These are phyloP conservation scores for Dipteronia sinensis DNA, from an alignment of 345 rosid genomes.

Conservation along the genomic window DNA sequence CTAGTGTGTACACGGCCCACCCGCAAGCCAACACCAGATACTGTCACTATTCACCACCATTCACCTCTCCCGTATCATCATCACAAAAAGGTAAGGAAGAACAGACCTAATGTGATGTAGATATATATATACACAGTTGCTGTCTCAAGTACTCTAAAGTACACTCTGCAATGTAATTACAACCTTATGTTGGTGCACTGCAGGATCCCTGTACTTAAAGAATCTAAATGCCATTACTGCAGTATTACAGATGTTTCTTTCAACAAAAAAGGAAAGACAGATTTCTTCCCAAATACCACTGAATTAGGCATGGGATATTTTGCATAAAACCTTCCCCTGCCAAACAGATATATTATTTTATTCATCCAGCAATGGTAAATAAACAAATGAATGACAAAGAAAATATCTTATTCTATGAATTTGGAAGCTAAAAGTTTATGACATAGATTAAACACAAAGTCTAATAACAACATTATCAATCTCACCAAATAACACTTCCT, in stretches of 20 bases:
- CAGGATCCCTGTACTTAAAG: neutral
- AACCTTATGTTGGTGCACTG: neutral
- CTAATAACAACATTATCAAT: neutral
- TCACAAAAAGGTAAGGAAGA: neutral
- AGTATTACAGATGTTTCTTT: neutral
- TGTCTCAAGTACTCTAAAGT: neutral
- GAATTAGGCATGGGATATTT: neutral
- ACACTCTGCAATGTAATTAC: neutral
- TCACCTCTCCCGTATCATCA: neutral
- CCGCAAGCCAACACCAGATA: neutral
- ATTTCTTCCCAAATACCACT: neutral
- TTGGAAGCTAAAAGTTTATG: neutral
- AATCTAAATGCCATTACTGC: neutral
- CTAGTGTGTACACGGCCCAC: neutral
- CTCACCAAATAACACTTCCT: slow-evolving; percentile 2
- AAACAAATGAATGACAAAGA: neutral
- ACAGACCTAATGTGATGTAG: neutral
- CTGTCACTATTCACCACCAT: too few species aligned
- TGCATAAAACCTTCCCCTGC: neutral
- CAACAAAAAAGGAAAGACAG: neutral
- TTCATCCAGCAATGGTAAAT: neutral
- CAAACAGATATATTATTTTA: neutral
- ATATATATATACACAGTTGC: neutral
- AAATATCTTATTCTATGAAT: neutral
- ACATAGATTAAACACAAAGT: neutral